Evolutionary conservation across 106 monocot species (phyloP), one percentile per base, ranked within the genome.

Genomic region (Dioscorea zingiberensis): DNA sequence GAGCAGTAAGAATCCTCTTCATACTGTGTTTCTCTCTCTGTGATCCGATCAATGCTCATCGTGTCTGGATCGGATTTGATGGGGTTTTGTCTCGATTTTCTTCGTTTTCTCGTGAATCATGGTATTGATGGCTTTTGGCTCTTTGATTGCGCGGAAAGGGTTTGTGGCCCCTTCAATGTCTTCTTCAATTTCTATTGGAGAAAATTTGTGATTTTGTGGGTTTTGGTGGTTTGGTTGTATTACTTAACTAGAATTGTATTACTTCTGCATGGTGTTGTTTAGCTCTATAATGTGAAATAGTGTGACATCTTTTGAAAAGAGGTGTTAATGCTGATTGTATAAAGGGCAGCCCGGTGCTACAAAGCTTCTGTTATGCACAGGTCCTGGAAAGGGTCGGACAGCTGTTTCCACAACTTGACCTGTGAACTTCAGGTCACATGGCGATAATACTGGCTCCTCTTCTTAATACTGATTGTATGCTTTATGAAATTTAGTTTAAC

Each of bases 1-100:
- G 55, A 81, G 28, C 89, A 92, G 92, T 98, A 69, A 76, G 69
- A 25, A 51, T 55, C 54, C 26, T n/a, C 27, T 24, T 28, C 4
- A 44, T 64, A 14, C 45, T 48, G 51, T 60, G 4, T 38, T 6
- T 38, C 38, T 8, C 38, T 38, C 4, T 38, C 38, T 38, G 38
- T 38, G 38, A 38, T 2, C 13, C 15, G 1, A 13, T 44, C 32
- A 53, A 18, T 45, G n/a, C 2, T 25, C 10, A 9, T 32, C 30
- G 15, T 21, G 58, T 51, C 58, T 38, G 1, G 38, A 38, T 6
- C 10, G 38, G 38, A 25, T 54, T 29, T 22, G 21, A 21, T 7
- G 24, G 5, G 22, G 44, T 27, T 1, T 48, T 21, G 16, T 44
- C 13, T 29, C 30, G 47, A 25, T 13, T 24, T 51, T 66, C 54